Conservation (phyloP, 164 flowering plant genomes). For the Sedum album region DNA sequence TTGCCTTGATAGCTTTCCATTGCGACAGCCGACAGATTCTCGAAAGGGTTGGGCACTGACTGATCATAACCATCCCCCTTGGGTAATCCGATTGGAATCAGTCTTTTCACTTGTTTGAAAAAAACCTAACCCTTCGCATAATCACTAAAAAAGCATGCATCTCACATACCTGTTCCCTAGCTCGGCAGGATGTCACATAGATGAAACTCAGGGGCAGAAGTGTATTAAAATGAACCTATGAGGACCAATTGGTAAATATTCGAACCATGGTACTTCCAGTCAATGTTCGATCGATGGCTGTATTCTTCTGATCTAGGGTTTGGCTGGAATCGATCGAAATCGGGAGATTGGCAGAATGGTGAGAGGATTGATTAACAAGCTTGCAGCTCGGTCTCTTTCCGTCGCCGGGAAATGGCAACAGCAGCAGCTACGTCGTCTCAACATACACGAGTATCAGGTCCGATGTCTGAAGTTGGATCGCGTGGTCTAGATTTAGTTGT, state of each 20-base stretch:
- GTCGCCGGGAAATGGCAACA: conserved; percentile 92
- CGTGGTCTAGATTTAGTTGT: no score
- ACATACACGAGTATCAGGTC: conserved; percentile 97
- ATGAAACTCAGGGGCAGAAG: no score
- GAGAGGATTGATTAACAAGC: neutral
- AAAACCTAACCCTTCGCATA: neutral
- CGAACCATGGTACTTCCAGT: neutral
- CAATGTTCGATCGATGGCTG: neutral
- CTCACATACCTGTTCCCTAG: conserved; percentile 23
- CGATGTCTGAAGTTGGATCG: no score
- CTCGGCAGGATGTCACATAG: no score
- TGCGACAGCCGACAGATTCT: conserved; percentile 76
- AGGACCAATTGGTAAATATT: no score
- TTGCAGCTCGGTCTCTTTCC: conserved; percentile 58
- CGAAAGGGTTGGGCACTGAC: conserved; percentile 77
- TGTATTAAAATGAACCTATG: no score
- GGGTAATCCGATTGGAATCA: conserved; percentile 15
- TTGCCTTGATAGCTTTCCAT: conserved; percentile 76
- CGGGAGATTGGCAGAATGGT: neutral
- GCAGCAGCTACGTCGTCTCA: conserved; percentile 95
- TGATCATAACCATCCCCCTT: conserved; percentile 52
- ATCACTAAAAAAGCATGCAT: no score
- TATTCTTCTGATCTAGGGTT: neutral
- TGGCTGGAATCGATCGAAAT: neutral
- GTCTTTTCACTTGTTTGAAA: conserved; percentile 12